These are phyloP conservation scores for Hymenoscyphus scutula DNA, from an alignment of 2,329 filamentous ascomycete genomes.

Conservation along the genomic window DNA sequence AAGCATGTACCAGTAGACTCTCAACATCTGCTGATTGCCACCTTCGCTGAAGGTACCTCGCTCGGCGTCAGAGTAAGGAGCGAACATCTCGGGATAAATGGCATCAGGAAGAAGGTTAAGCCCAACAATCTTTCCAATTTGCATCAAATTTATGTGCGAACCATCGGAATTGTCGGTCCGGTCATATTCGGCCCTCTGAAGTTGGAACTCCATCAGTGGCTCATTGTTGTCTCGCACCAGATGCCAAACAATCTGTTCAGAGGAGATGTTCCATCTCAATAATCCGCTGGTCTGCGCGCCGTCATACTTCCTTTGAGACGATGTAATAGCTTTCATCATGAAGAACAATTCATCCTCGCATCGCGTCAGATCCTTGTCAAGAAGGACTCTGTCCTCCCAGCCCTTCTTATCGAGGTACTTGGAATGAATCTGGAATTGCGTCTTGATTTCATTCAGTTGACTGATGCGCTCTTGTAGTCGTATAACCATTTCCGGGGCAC, in stretches of 20 bases:
- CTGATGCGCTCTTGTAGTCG: slow-evolving; percentile 88
- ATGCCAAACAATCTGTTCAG: slow-evolving; percentile 95
- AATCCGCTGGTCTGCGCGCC: slow-evolving; percentile 73
- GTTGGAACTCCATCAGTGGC: slow-evolving; percentile 87
- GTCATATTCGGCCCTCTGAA: slow-evolving; percentile 88
- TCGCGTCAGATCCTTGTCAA: slow-evolving; percentile 83
- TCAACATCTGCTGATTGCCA: slow-evolving; percentile 78
- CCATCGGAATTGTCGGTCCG: slow-evolving; percentile 96
- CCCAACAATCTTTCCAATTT: slow-evolving; percentile 83
- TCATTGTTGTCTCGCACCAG: slow-evolving; percentile 83
- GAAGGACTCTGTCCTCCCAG: slow-evolving; percentile 84
- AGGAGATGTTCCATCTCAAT: slow-evolving; percentile 89
- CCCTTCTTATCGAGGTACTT: slow-evolving; percentile 82
- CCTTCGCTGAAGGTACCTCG: slow-evolving; percentile 50
- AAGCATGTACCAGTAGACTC: slow-evolving; percentile 96
- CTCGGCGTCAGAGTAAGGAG: slow-evolving; percentile 75
- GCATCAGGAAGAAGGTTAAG: slow-evolving; percentile 88
- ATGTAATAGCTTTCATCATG: slow-evolving; percentile 99
- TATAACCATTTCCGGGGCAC: slow-evolving; percentile 89
- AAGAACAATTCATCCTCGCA: slow-evolving; percentile 99
- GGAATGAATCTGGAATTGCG: slow-evolving; percentile 90
- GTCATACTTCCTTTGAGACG: slow-evolving; percentile 84
- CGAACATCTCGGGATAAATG: slow-evolving; percentile 93
- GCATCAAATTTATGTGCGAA: slow-evolving; percentile 89
- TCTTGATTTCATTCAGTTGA: slow-evolving; percentile 93